Conservation (phyloP, 345 rosid genomes). For the Corchorus olitorius region DNA sequence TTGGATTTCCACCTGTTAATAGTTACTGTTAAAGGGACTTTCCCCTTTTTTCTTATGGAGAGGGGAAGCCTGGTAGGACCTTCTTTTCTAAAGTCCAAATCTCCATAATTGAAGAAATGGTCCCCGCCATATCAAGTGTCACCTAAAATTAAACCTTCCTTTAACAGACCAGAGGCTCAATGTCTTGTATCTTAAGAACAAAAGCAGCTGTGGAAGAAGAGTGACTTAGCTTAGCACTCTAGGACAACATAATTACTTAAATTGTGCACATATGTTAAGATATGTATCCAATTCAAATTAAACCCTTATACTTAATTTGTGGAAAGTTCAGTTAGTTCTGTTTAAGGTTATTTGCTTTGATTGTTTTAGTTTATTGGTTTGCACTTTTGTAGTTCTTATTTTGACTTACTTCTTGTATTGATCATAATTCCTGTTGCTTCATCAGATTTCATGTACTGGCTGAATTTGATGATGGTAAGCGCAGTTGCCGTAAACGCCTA, state of each 20-base stretch:
- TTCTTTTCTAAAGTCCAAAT: not conserved
- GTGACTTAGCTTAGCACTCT: not conserved
- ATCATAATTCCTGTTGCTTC: constrained; percentile 26
- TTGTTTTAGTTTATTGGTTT: not conserved
- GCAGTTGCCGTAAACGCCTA: constrained; percentile 88
- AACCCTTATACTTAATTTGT: not conserved
- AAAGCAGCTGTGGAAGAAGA: not conserved
- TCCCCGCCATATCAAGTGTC: not conserved
- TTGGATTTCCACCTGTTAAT: not conserved
- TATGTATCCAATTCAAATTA: not conserved
- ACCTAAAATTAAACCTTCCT: not conserved
- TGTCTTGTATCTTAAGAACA: not conserved
- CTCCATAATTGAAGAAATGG: not conserved
- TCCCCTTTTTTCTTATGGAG: not conserved
- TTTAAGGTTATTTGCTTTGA: not conserved
- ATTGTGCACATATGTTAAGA: not conserved
- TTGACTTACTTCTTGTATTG: constrained; percentile 11
- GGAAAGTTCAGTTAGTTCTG: not conserved
- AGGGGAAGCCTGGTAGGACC: not conserved
- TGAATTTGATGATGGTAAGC: constrained; percentile 88
- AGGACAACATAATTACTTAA: not conserved
- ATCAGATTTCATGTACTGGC: constrained; percentile 85
- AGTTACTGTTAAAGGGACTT: not conserved
- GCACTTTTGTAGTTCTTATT: not conserved
- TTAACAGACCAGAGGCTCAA: not conserved